Evolutionary conservation across 2,329 filamentous ascomycete genomes (phyloP).

Genomic region (Aspergillus eucalypticola): DNA sequence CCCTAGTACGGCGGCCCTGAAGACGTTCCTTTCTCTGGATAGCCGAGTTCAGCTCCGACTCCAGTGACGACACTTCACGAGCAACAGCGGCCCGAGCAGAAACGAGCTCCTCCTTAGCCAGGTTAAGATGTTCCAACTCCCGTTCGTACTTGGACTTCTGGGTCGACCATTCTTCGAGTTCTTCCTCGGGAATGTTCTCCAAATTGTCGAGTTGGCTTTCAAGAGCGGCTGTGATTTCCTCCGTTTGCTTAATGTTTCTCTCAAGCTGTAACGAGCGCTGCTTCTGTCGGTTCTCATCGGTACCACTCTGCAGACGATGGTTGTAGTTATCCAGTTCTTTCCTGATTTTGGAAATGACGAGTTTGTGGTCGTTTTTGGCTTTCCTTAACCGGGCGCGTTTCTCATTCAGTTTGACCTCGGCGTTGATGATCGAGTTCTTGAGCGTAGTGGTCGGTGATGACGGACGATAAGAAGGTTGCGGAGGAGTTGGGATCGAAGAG

Average conservation of each 20-base stretch:
- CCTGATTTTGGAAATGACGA: slow-evolving; percentile 57
- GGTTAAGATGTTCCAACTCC: slow-evolving; percentile 53
- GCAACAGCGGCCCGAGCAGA: slow-evolving; percentile 53
- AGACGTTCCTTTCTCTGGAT: slow-evolving; percentile 63
- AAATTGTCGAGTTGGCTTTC: slow-evolving; percentile 56
- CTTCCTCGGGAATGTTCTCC: slow-evolving; percentile 59
- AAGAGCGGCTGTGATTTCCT: slow-evolving; percentile 60
- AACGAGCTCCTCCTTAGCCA: slow-evolving; percentile 53
- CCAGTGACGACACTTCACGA: slow-evolving; percentile 53
- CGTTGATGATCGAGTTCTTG: slow-evolving; percentile 64
- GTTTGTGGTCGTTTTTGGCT: slow-evolving; percentile 62
- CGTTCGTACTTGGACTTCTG: slow-evolving; percentile 57
- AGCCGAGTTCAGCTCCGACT: slow-evolving; percentile 54
- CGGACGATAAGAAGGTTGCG: slow-evolving; percentile 61
- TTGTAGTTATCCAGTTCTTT: slow-evolving; percentile 63
- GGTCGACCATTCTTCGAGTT: slow-evolving; percentile 53
- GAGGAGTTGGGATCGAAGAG: slow-evolving; percentile 48
- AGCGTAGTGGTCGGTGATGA: slow-evolving; percentile 66
- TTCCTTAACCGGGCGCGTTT: slow-evolving; percentile 60
- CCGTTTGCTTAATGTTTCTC: slow-evolving; percentile 63
- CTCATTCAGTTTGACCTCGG: slow-evolving; percentile 62
- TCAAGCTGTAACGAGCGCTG: slow-evolving; percentile 63
- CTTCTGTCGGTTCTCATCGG: slow-evolving; percentile 62
- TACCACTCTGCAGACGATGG: slow-evolving; percentile 59
- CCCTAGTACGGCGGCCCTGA: slow-evolving; percentile 56